Conservation (phyloP, 768 basidiomycete species). For the Cystobasidium ongulense region DNA sequence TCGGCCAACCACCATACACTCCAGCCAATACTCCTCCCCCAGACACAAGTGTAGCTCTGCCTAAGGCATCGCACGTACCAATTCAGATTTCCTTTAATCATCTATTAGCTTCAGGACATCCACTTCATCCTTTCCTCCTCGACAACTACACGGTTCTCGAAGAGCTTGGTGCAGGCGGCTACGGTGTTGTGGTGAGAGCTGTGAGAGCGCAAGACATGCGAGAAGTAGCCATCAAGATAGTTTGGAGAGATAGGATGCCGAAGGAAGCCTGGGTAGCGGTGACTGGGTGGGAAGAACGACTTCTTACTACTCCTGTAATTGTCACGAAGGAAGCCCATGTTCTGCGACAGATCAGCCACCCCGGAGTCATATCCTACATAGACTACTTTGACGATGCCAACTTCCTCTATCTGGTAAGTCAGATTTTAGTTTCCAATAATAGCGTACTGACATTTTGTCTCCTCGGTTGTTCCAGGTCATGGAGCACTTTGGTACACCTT, state of each 20-base stretch:
- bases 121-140: constrained; percentile 41
- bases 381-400: constrained; percentile 76
- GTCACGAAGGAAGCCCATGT: constrained; percentile 76
- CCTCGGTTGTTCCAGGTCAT: constrained; percentile 33
- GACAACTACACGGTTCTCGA: constrained; percentile 44
- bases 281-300: constrained; percentile 32
- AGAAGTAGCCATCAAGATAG: constrained; percentile 91
- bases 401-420: constrained; percentile 76
- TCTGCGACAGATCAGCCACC: constrained; percentile 63
- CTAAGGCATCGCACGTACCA: background rate
- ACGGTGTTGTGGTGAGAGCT: constrained; percentile 89
- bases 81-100: background rate
- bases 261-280: constrained; percentile 24
- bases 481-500: constrained; percentile 84
- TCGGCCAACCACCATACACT: background rate
- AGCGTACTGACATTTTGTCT: too few species aligned
- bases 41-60: background rate
- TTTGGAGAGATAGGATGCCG: constrained; percentile 58
- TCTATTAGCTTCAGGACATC: constrained; percentile 28
- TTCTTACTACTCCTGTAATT: constrained; percentile 12
- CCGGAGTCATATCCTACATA: constrained; percentile 68
- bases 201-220: constrained; percentile 53
- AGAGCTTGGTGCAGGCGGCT: constrained; percentile 74
- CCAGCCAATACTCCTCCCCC: background rate
- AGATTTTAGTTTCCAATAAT: background rate